A percentile compares a stretch with the other conserved stretches of the same genome.
These are phyloP conservation scores for Cyberlindnera subsufficiens DNA, from an alignment of 805 yeast species.

Conservation along the genomic window DNA sequence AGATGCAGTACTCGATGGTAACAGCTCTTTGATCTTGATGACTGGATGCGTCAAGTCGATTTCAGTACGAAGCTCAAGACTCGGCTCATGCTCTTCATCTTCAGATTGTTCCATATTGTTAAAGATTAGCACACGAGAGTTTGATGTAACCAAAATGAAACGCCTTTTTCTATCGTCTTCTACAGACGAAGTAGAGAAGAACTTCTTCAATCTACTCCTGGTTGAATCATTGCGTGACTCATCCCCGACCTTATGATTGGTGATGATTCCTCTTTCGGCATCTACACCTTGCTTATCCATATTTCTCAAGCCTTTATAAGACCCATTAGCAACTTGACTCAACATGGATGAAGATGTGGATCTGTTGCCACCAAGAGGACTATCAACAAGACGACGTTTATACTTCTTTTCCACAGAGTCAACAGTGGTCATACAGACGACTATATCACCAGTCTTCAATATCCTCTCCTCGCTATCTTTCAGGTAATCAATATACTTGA, in stretches of 20 bases:
- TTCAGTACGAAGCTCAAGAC: constrained; percentile 41
- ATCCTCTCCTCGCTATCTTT: constrained; percentile 55
- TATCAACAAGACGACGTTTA: constrained; percentile 51
- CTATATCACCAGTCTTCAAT: constrained; percentile 48
- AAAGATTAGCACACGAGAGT: constrained; percentile 58
- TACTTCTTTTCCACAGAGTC: constrained; percentile 50
- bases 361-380: constrained; percentile 44
- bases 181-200: constrained; percentile 13
- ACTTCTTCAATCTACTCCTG: constrained; percentile 18
- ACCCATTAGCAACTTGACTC: constrained; percentile 40
- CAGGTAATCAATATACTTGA: constrained; percentile 52
- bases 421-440: constrained; percentile 37
- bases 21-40: constrained; percentile 53
- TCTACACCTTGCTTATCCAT: constrained; percentile 26
- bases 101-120: constrained; percentile 29
- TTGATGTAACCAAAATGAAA: constrained; percentile 51
- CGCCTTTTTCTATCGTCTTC: constrained; percentile 39
- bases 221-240: constrained; percentile 12
- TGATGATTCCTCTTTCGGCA: constrained; percentile 24
- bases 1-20: constrained; percentile 28
- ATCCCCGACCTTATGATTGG: constrained; percentile 14
- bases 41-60: constrained; percentile 48
- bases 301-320: constrained; percentile 35
- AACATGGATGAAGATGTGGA: constrained; percentile 31
- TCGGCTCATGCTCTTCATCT: constrained; percentile 2